Evolutionary conservation across 2,329 filamentous ascomycete species (phyloP).

Genomic region (Neonectria ditissima): DNA sequence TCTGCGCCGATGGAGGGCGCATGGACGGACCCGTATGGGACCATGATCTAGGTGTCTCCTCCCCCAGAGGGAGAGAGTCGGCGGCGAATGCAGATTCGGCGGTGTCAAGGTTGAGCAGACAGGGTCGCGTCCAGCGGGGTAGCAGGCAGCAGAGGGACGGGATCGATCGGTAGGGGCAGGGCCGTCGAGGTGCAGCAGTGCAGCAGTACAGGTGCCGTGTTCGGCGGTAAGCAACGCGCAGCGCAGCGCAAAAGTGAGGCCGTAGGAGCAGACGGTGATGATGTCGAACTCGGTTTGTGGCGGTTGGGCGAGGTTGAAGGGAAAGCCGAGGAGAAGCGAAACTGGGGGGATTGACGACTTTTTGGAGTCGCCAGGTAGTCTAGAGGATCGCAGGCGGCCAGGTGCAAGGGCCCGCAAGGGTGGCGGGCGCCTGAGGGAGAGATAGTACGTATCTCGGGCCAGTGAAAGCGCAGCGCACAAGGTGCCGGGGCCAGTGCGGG

Average conservation of each 20-base stretch:
- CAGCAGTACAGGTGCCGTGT: conserved; percentile 21
- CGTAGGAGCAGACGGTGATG: conserved; percentile 20
- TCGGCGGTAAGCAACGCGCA: conserved; percentile 19
- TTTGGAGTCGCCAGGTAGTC: conserved; percentile 43
- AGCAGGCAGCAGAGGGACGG: conserved; percentile 10
- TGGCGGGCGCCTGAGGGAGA: conserved; percentile 17
- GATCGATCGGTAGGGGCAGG: conserved; percentile 11
- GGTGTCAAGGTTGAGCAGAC: conserved; percentile 19
- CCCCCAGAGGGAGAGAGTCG: conserved; percentile 11
- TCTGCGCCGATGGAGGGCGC: conserved; percentile 39
- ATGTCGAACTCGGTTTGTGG: conserved; percentile 46
- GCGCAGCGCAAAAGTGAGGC: conserved; percentile 24
- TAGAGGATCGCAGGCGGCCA: conserved; percentile 22
- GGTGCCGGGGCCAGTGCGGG: conserved; percentile 5
- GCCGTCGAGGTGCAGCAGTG: conserved; percentile 20
- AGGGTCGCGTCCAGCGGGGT: conserved; percentile 20
- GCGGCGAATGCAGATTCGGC: conserved; percentile 18
- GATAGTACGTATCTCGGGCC: conserved; percentile 9
- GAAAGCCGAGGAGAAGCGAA: conserved; percentile 41
- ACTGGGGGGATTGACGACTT: conserved; percentile 38
- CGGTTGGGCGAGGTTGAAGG: conserved; percentile 49
- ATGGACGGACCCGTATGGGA: conserved; percentile 41
- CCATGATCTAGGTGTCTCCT: conserved; percentile 32
- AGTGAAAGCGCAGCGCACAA: conserved; percentile 1
- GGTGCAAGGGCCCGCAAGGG: neutral